Evolutionary conservation across 768 basidiomycete genomes (phyloP), one percentile per base, ranked within the genome.

Genomic region (Gyrodon lividus): DNA sequence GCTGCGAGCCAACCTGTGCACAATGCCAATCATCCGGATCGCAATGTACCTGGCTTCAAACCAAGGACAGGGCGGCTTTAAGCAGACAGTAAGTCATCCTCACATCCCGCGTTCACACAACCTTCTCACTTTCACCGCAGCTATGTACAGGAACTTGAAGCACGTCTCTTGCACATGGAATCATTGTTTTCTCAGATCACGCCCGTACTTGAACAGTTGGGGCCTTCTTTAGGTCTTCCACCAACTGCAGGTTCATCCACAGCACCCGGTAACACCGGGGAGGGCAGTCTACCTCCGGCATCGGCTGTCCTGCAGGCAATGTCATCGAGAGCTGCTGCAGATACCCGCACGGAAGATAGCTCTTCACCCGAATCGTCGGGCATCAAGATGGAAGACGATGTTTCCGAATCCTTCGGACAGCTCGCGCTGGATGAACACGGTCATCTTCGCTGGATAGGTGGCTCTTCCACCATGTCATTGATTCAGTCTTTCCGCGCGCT

Each of bases 141-240:
- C 66, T 93, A 93, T 77, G 91, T 93, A 2, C 91, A 93, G 66
- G 92, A 93, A 65, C 86, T 93, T 38, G 91, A 93, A 74, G 87
- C 89, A 17, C 82, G 91, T 44, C 74, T 93, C 23, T 75, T 92
- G 50, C 89, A 92, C 66, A 91, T 93, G 89, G 92, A 93, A 67
- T 81, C 82, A 3, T 70, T 93, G n/a, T 91, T 92, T 68, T 73
- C 81, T 43, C 89, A 93, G 71, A 81, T 91, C 60, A 81, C 89
- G 3, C 89, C 89, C 46, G 82, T 83, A 51, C 80, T 90, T 37
- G 86, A 89, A 59, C 84, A 89, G 56, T 73, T 88, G 39, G 84
- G 83, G 3, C 80, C 84, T 38, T 71, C 76, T 41, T 65, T 77
- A 35, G 77, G 77, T 51, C 40, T 71, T n/a, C 73, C 78, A 33